Percentiles rank a stretch among this genome's conserved stretches.
Conservation (phyloP, 2,329 filamentous ascomycete species). For the Macrophomina pseudophaseolina region DNA sequence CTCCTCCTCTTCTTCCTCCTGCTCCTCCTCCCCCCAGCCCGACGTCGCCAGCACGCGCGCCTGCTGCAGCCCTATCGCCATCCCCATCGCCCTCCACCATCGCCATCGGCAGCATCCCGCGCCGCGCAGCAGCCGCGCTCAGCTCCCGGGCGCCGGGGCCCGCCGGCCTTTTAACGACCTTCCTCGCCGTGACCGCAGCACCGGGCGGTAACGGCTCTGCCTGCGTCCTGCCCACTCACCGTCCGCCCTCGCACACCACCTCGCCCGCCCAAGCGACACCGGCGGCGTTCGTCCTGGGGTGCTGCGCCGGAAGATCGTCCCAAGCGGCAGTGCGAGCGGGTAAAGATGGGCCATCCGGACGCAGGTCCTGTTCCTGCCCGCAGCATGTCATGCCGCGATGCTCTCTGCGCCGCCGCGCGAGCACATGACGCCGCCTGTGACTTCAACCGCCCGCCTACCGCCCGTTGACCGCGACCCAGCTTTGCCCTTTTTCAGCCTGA, state of each 20-base stretch:
- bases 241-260: slow-evolving; percentile 4
- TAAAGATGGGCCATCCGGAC: slow-evolving; percentile 15
- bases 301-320: slow-evolving; percentile 17
- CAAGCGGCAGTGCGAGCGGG: slow-evolving; percentile 12
- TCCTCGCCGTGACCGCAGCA: slow-evolving; percentile 3
- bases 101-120: neutral
- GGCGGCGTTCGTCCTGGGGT: slow-evolving; percentile 2
- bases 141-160: neutral
- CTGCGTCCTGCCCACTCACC: slow-evolving; percentile 16
- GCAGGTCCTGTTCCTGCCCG: slow-evolving; percentile 17
- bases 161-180: slow-evolving; percentile 1
- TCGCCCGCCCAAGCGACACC: neutral
- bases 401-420: neutral
- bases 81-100: neutral
- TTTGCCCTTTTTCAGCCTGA: slow-evolving; percentile 15
- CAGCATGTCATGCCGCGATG: slow-evolving; percentile 1
- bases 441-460: neutral
- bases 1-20: too few relatives aligned
- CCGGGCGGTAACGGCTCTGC: slow-evolving; percentile 15
- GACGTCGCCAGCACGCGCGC: neutral
- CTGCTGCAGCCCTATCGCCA: slow-evolving; percentile 16
- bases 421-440: slow-evolving; percentile 20
- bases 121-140: neutral
- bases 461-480: neutral
- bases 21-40: neutral